Conservation (phyloP, 1,139 yeast species). For the Yamadazyma pseudoaaseri region DNA sequence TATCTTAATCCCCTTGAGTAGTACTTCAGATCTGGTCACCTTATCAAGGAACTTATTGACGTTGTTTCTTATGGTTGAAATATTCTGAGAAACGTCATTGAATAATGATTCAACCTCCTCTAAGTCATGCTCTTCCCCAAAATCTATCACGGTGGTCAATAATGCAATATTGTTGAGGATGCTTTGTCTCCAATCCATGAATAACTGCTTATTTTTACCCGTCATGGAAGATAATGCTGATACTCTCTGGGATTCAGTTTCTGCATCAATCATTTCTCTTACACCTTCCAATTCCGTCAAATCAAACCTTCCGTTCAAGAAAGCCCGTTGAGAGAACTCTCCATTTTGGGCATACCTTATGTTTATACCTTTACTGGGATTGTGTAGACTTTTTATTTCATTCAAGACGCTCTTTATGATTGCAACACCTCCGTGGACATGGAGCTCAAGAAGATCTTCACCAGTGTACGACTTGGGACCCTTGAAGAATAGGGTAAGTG, state of each 20-base stretch:
- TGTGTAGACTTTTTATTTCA: conserved; percentile 57
- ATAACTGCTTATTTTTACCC: conserved; percentile 59
- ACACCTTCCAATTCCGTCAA: conserved; percentile 90
- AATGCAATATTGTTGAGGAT: conserved; percentile 69
- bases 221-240: conserved; percentile 73
- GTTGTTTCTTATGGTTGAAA: conserved; percentile 41
- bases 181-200: conserved; percentile 64
- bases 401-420: conserved; percentile 67
- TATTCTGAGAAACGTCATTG: conserved; percentile 44
- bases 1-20: conserved; percentile 71
- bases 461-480: conserved; percentile 91
- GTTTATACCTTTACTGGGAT: conserved; percentile 33
- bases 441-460: conserved; percentile 84
- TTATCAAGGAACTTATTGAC: conserved; percentile 49
- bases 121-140: conserved; percentile 91
- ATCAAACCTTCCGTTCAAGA: conserved; percentile 64
- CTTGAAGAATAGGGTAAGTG: conserved; percentile 65
- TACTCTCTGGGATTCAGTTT: conserved; percentile 82
- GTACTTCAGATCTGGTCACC: conserved; percentile 59
- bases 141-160: conserved; percentile 86
- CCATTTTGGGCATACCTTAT: conserved; percentile 90
- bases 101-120: conserved; percentile 58
- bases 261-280: conserved; percentile 87
- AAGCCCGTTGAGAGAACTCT: conserved; percentile 86
- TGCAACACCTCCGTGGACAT: conserved; percentile 92